Conservation (phyloP, 441 rosid genomes). For the Codiaeum variegatum region DNA sequence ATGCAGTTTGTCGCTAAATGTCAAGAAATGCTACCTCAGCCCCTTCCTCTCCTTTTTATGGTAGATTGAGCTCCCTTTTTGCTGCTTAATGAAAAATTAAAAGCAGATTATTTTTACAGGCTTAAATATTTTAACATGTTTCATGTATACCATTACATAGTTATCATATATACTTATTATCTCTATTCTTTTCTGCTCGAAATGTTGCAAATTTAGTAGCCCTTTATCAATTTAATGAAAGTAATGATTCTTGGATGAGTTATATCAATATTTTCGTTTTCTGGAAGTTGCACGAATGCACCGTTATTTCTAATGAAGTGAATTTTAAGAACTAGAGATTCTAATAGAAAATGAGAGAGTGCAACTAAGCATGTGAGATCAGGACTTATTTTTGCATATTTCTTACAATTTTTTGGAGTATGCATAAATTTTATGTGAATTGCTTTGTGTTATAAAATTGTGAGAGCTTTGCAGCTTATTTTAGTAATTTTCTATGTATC, state of each 20-base stretch:
- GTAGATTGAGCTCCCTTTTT: background rate
- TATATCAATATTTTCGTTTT: background rate
- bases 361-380: background rate
- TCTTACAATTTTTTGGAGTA: background rate
- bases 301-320: background rate
- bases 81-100: background rate
- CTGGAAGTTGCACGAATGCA: background rate
- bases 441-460: background rate
- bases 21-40: background rate
- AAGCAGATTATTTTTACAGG: background rate
- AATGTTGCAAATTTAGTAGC: background rate
- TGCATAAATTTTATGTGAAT: background rate
- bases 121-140: background rate
- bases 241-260: slow-evolving; percentile 1
- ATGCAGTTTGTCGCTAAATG: slow-evolving; percentile 7
- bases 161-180: background rate
- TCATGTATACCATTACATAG: background rate
- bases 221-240: background rate
- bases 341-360: background rate
- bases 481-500: background rate
- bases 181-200: background rate
- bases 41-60: background rate
- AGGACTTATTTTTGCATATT: background rate
- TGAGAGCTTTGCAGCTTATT: background rate
- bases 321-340: slow-evolving; percentile 1